These are phyloP conservation scores for Aspergillus heteromorphus DNA, from an alignment of 495 filamentous ascomycete species.

Conservation along the genomic window DNA sequence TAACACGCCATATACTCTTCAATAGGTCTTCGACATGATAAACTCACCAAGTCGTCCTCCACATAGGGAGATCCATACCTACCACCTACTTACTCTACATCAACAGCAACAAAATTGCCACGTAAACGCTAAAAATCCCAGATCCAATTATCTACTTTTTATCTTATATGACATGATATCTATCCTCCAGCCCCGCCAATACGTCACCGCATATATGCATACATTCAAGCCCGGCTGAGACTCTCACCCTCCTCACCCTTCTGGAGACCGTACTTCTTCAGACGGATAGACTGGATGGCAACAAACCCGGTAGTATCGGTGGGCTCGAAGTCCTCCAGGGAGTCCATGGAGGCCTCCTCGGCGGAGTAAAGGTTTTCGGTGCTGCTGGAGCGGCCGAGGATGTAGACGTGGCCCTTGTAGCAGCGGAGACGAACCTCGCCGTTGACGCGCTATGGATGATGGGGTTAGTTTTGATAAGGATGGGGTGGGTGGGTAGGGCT, in stretches of 20 bases:
- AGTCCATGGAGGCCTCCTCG: constrained; percentile 82
- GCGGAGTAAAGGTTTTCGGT: constrained; percentile 83
- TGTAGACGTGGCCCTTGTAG: constrained; percentile 73
- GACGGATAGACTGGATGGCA: constrained; percentile 35
- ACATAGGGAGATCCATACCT: background rate
- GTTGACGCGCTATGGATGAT: constrained; percentile 41
- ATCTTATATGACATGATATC: no score
- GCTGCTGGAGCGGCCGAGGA: constrained; percentile 69
- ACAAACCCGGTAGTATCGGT: constrained; percentile 76
- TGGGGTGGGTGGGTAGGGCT: background rate
- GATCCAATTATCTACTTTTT: no score
- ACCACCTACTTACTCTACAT: background rate
- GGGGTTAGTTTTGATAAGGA: background rate
- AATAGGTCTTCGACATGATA: no score
- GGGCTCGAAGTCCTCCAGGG: constrained; percentile 73
- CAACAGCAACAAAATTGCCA: no score
- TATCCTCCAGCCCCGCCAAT: no score
- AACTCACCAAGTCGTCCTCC: no score
- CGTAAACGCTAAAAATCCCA: no score
- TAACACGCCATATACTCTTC: no score
- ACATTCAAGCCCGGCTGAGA: constrained; percentile 10
- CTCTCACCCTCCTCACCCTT: constrained; percentile 59
- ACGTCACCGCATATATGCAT: no score
- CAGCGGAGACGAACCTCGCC: constrained; percentile 63
- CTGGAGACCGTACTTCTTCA: constrained; percentile 80